These are phyloP conservation scores for Starmerella kuoi DNA, from an alignment of 805 yeast species.

Conservation along the genomic window DNA sequence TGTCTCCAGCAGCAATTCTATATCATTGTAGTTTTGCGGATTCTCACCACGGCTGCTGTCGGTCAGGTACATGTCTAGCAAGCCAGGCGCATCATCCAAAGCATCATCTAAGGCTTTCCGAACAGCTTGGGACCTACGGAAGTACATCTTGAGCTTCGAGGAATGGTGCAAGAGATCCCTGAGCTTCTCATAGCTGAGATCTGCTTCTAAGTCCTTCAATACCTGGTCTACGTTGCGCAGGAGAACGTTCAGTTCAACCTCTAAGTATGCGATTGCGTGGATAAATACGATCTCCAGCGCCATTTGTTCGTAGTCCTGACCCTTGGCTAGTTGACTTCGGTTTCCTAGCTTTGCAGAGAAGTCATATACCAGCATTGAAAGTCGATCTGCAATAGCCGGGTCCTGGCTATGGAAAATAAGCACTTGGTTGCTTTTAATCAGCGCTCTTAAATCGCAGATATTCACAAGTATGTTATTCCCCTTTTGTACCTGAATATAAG, in stretches of 20 bases:
- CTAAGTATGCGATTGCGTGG: slow-evolving; percentile 67
- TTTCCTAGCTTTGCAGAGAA: slow-evolving; percentile 55
- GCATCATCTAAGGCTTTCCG: slow-evolving; percentile 73
- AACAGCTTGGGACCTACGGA: slow-evolving; percentile 63
- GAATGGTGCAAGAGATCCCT: slow-evolving; percentile 63
- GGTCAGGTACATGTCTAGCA: slow-evolving; percentile 65
- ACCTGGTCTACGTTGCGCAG: slow-evolving; percentile 47
- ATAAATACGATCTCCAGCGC: slow-evolving; percentile 75
- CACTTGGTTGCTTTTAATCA: slow-evolving; percentile 45
- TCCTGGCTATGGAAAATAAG: slow-evolving; percentile 48
- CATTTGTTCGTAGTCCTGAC: slow-evolving; percentile 60
- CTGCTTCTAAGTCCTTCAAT: slow-evolving; percentile 59
- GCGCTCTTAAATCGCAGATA: slow-evolving; percentile 50
- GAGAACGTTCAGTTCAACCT: slow-evolving; percentile 57
- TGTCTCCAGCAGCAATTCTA: slow-evolving; percentile 78
- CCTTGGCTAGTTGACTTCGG: slow-evolving; percentile 21
- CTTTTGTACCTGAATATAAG: slow-evolving; percentile 48
- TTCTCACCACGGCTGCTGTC: slow-evolving; percentile 30
- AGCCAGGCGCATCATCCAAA: slow-evolving; percentile 75
- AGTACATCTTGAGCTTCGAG: slow-evolving; percentile 56
- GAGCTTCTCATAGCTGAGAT: slow-evolving; percentile 62
- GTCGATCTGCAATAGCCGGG: slow-evolving; percentile 42
- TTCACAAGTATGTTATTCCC: slow-evolving; percentile 45
- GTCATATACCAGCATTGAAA: slow-evolving; percentile 76
- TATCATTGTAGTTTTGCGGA: slow-evolving; percentile 35